phyloP scores from a whole-genome alignment of 2,329 filamentous ascomycete genomes.

The Phyllosticta citrichinensis region DNA sequence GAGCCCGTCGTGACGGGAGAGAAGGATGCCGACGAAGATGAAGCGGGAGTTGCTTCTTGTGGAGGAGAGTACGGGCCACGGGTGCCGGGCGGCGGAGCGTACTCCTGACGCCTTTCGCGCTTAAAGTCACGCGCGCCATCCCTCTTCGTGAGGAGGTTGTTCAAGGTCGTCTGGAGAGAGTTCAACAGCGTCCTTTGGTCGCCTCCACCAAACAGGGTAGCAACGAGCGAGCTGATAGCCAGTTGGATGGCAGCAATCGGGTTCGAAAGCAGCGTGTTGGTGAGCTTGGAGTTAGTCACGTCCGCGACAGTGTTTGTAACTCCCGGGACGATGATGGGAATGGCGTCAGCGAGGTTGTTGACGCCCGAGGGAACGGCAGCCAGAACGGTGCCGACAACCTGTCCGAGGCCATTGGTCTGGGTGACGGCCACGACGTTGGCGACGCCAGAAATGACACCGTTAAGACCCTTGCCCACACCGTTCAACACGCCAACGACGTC shows the following conservation, averaged over 20 bases:
- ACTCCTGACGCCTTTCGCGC: neutral
- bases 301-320: neutral
- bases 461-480: neutral
- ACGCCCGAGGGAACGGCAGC: neutral
- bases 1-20: neutral
- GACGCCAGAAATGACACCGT: neutral
- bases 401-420: neutral
- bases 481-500: neutral
- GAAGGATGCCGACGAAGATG: neutral
- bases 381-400: neutral
- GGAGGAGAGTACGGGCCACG: neutral
- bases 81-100: neutral
- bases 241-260: neutral
- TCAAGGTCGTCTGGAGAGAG: neutral
- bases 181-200: neutral
- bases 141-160: neutral
- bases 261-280: neutral
- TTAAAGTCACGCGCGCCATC: neutral
- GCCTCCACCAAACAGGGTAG: neutral
- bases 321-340: neutral
- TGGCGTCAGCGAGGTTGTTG: neutral
- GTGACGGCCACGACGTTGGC: neutral
- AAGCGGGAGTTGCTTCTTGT: neutral
- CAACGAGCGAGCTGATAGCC: neutral
- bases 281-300: neutral